Conservation (phyloP, 2,329 filamentous ascomycete species). For the Fusarium foetens region DNA sequence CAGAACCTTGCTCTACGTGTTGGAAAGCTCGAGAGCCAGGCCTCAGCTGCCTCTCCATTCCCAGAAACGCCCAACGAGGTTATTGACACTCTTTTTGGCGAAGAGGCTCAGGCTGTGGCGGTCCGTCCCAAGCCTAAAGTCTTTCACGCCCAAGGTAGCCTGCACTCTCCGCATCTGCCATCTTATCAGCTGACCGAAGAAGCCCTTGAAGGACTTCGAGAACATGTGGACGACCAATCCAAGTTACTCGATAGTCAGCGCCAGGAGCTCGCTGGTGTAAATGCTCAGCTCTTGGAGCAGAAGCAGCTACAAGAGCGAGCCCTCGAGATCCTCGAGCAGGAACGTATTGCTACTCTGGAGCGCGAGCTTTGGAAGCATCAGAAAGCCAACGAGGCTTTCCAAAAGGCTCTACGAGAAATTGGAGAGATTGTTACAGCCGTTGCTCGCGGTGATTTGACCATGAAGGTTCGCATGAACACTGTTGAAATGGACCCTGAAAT, state of each 20-base stretch:
- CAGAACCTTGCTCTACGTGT: constrained; percentile 80
- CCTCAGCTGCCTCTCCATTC: constrained; percentile 69
- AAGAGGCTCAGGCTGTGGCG: constrained; percentile 62
- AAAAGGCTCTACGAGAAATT: constrained; percentile 95
- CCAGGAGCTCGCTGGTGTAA: constrained; percentile 85
- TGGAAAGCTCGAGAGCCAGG: constrained; percentile 83
- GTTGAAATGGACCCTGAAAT: constrained; percentile 99
- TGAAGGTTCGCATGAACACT: constrained; percentile 95
- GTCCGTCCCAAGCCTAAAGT: constrained; percentile 57
- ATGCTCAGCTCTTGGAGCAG: constrained; percentile 85
- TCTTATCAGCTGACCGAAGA: constrained; percentile 75
- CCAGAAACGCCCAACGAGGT: constrained; percentile 87
- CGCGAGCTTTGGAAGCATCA: constrained; percentile 96
- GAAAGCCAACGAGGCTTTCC: constrained; percentile 98
- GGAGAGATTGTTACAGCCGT: constrained; percentile 97
- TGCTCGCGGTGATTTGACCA: constrained; percentile 92
- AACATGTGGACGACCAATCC: constrained; percentile 93
- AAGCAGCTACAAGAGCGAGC: constrained; percentile 86
- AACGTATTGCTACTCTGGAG: constrained; percentile 89
- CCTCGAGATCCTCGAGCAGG: constrained; percentile 82
- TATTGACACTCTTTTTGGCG: constrained; percentile 70
- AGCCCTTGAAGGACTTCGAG: constrained; percentile 84
- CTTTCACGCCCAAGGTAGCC: constrained; percentile 55
- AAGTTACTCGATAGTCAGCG: constrained; percentile 90
- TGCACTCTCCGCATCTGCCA: constrained; percentile 50